Base-by-base conservation (phyloP, 2,329 filamentous ascomycete species). In the Diaporthe eres region DNA sequence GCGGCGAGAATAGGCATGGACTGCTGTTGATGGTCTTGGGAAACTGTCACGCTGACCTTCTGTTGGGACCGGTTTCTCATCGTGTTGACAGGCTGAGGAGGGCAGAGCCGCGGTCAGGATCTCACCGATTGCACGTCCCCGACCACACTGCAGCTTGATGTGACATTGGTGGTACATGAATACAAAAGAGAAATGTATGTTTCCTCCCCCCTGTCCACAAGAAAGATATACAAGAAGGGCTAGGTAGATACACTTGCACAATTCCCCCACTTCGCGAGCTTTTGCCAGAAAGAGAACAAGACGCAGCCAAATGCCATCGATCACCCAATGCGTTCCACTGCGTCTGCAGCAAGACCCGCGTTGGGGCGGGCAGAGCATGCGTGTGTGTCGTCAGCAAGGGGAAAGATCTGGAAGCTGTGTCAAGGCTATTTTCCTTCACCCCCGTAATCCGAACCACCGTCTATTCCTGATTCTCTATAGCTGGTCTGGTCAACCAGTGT, bases 121-220 rank as follows among this genome's bases (percentile, higher is more conserved):
- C 37, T 73, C 9, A 31, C 47, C 47, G 25, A n/a, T 47, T 44
- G 34, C 34, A n/a, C 17, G 31, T 7, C 47, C 5, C 25, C 28
- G n/a, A 34, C n/a, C 57, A 53, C 47, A 51, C 53, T 51, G 44
- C 39, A 68, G 60, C 22, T 51, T 60, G 42, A 42, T 68, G 60
- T 73, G 60, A 42, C 37, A 73, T 60, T 68, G 74, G n/a, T 73
- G 74, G 28, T 68, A 73, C 60, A 75, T 73, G 74, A 61, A 55
- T 75, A 73, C 70, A 73, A 58, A 60, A 37, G 70, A 73, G 58
- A 67, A 34, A 39, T 55, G 47, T 42, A 55, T 61, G n/a, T 42
- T 68, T 3, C 28, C 61, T n/a, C 12, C 63, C 22, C 19, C 17
- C 65, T 53, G 37, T 13, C 37, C 47, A 12, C 44, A 39, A 51